Conservation (phyloP, 176 grass and related monocot genomes). For the Eremochloa ophiuroides region DNA sequence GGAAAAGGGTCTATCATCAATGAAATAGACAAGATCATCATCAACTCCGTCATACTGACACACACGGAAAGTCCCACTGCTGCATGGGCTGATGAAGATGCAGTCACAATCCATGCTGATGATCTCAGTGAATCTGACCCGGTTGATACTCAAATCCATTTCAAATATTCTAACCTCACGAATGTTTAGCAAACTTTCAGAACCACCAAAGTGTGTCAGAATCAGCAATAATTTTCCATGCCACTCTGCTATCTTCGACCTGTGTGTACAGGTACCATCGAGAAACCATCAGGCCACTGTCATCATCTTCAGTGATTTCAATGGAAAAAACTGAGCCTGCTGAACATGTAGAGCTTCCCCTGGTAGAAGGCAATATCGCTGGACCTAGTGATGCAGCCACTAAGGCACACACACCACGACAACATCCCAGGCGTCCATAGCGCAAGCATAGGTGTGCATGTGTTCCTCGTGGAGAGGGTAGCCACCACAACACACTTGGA, state of each 20-base stretch:
- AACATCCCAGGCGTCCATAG: conserved; percentile 19
- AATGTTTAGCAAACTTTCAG: neutral
- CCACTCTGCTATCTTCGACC: conserved; percentile 26
- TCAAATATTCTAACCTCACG: conserved; percentile 16
- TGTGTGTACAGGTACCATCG: neutral
- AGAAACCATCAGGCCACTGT: too few relatives aligned
- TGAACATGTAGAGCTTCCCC: conserved; percentile 29
- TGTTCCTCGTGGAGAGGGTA: conserved; percentile 13
- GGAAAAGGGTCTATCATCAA: neutral
- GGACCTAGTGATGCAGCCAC: conserved; percentile 26
- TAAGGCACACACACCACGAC: conserved; percentile 26
- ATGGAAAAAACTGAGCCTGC: conserved; percentile 13
- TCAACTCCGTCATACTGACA: neutral
- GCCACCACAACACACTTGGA: conserved; percentile 9
- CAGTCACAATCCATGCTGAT: too few relatives aligned
- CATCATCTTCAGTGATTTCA: neutral
- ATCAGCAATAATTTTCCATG: neutral
- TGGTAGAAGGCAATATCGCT: conserved; percentile 21
- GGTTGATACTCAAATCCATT: too few relatives aligned
- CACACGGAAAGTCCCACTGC: neutral
- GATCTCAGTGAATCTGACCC: too few relatives aligned
- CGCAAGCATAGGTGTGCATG: conserved; percentile 22
- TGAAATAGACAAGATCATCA: neutral
- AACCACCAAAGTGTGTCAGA: neutral
- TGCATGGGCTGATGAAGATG: too few relatives aligned